Evolutionary conservation across 768 basidiomycete species (phyloP), one percentile per base, ranked within the genome.

Genomic region (Trametes maxima): DNA sequence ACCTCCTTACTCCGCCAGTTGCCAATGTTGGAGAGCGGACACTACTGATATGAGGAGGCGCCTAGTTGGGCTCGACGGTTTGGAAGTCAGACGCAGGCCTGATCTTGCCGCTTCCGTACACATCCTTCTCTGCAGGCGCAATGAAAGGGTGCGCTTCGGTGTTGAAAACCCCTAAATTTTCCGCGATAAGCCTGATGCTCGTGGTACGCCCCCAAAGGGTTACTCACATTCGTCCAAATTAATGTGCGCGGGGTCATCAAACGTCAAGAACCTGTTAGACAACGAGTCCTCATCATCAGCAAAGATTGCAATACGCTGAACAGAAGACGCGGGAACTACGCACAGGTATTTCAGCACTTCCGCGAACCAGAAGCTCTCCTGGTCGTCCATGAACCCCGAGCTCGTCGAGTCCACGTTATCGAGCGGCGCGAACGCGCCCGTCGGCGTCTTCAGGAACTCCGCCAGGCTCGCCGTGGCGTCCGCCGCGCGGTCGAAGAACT

Each of bases 311-410:
- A 36, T 33, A 21, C 39, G 3, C 0, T 14, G 5, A 14, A 17
- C 7, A 36, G 16, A 33, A 33, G 28, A 8, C 28, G 28, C 28
- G 28, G 28, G 28, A 33, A 33, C 3, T 33, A 69, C 69, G 69
- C 56, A 90, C 85, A 91, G 65, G 68, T 92, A 90, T 70, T 91
- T 90, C 68, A 91, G 73, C 45, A 87, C 86, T 75, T 92, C 90
- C 0, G 85, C 87, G 62, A 88, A 90, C 85, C 79, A 80, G 72
- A 84, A 92, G 64, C 86, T 89, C 72, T 86, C 79, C 65, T 80
- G 87, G 60, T 86, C 83, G 65, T 91, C 83, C n/a, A 85, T 78
- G 65, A 78, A 73, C 46, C 60, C 68, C 50, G 59, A 65, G 59
- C 69, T 71, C 7, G 66, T 70, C 21, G 76, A 71, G 13, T 69